Percentiles rank a stretch among this genome's conserved stretches.
Evolutionary conservation across 2,329 filamentous ascomycete genomes (phyloP).

Genomic region (Cladosporium cucumerinum): DNA sequence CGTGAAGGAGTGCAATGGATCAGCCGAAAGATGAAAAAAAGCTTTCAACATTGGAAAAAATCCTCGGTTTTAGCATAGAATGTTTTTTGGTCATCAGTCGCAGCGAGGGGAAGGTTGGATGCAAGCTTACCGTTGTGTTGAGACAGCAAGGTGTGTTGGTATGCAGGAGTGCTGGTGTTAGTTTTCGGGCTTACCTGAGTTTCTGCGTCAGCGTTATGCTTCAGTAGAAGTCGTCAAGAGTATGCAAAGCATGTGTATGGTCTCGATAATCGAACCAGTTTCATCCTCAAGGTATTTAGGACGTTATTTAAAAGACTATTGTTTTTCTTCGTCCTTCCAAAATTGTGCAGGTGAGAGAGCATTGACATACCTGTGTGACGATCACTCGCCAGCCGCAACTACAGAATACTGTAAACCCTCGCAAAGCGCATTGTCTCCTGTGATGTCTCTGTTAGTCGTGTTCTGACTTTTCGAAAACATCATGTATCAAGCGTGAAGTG

Average conservation of each 20-base stretch:
- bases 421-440: conserved; percentile 9
- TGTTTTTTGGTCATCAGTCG: no score
- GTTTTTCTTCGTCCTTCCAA: neutral
- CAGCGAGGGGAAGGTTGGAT: no score
- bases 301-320: neutral
- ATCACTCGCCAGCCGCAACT: neutral
- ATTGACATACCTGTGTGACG: conserved; percentile 8
- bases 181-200: neutral
- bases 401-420: conserved; percentile 8
- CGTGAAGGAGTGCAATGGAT: conserved; percentile 33
- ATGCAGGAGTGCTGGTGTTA: neutral
- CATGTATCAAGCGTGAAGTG: neutral
- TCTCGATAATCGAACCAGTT: conserved; percentile 49
- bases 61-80: conserved; percentile 76
- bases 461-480: neutral
- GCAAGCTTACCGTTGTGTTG: neutral
- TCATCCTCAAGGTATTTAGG: conserved; percentile 39
- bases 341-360: neutral
- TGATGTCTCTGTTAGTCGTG: conserved; percentile 12
- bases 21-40: conserved; percentile 89
- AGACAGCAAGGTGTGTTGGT: neutral
- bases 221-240: neutral
- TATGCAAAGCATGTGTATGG: conserved; percentile 17
- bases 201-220: conserved; percentile 28
- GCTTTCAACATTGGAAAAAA: conserved; percentile 58